phyloP scores from a whole-genome alignment of 441 rosid genomes.

The Pelargonium myrrhifolium region DNA sequence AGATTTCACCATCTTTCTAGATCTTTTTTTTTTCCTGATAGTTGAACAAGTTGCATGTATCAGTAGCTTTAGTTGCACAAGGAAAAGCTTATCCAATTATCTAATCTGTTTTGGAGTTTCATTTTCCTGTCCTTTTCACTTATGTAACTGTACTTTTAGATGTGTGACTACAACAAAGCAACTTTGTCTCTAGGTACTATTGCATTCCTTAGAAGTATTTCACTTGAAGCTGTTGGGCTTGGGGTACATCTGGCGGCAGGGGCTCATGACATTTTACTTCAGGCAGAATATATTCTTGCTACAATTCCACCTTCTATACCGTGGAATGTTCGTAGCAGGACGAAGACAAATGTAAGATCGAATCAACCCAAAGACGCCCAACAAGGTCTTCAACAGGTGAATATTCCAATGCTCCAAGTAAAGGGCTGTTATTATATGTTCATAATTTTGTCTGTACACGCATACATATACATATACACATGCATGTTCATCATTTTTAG shows the following conservation, averaged over 20 bases:
- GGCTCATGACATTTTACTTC: constrained; percentile 71
- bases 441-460: not conserved
- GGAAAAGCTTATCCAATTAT: too few relatives aligned
- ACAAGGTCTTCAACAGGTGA: constrained; percentile 90
- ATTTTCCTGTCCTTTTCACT: not conserved
- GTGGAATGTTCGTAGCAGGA: constrained; percentile 36
- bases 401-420: constrained; percentile 7
- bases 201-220: constrained; percentile 89
- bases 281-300: constrained; percentile 62
- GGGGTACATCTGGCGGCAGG: constrained; percentile 98
- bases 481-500: too few relatives aligned
- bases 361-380: constrained; percentile 86
- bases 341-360: constrained; percentile 54
- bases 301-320: constrained; percentile 51
- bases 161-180: not conserved
- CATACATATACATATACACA: too few relatives aligned
- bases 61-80: too few relatives aligned
- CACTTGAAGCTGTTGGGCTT: constrained; percentile 91
- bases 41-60: too few relatives aligned
- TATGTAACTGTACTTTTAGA: not conserved
- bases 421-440: not conserved
- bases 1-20: not conserved
- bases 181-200: constrained; percentile 52
- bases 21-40: too few relatives aligned
- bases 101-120: too few relatives aligned